phyloP scores from a whole-genome alignment of 345 rosid species.

The Bruguiera parviflora region DNA sequence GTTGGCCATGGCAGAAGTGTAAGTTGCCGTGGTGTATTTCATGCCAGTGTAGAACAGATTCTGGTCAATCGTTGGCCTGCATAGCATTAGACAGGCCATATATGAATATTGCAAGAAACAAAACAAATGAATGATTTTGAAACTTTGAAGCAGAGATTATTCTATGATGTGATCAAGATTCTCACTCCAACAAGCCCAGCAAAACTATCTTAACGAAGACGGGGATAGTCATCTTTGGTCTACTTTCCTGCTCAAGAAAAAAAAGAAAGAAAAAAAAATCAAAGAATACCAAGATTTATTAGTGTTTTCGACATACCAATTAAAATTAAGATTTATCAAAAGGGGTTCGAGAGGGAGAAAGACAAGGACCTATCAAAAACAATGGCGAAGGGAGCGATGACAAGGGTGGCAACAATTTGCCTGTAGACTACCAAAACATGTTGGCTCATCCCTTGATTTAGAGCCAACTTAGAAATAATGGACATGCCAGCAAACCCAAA shows the following conservation, averaged over 20 bases:
- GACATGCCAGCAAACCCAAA: slow-evolving; percentile 56
- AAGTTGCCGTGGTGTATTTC: slow-evolving; percentile 85
- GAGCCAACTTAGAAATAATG: slow-evolving; percentile 48
- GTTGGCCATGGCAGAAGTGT: slow-evolving; percentile 73
- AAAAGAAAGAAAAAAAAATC: not conserved
- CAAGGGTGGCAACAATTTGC: slow-evolving; percentile 53
- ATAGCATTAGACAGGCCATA: not conserved
- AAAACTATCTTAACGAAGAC: slow-evolving; percentile 57
- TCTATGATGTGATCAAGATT: not conserved
- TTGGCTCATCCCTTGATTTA: slow-evolving; percentile 59
- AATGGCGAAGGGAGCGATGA: slow-evolving; percentile 72
- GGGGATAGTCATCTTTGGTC: slow-evolving; percentile 76
- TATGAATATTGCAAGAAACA: not conserved
- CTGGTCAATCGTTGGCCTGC: slow-evolving; percentile 64
- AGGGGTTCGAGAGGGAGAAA: no score
- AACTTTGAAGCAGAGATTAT: not conserved
- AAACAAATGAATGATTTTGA: not conserved
- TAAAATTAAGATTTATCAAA: not conserved
- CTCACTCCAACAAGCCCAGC: slow-evolving; percentile 76
- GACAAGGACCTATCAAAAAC: slow-evolving; percentile 49
- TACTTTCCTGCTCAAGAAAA: slow-evolving; percentile 46
- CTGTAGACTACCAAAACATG: slow-evolving; percentile 68
- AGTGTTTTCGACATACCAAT: no score
- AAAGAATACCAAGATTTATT: no score
- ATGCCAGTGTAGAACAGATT: slow-evolving; percentile 71